Evolutionary conservation across 1,284 basidiomycete species (phyloP).

Genomic region (Sporisorium reilianum): DNA sequence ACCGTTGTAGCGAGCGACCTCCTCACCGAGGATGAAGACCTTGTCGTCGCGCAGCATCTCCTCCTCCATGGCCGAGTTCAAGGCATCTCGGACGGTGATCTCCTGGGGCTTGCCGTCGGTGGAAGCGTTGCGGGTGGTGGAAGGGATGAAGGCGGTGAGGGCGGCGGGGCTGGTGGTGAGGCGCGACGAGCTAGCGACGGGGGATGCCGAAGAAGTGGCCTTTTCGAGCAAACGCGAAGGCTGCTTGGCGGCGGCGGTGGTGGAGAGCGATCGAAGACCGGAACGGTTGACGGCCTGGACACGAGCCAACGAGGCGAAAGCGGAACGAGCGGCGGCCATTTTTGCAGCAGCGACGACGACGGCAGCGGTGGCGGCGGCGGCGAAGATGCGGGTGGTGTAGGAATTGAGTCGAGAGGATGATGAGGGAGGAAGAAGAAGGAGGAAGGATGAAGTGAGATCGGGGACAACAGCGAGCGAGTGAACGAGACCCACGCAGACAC

Average conservation of each 20-base stretch:
- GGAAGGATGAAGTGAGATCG: conserved; percentile 5
- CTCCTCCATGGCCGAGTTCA: conserved; percentile 99
- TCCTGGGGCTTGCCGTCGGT: conserved; percentile 70
- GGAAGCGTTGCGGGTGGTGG: conserved; percentile 53
- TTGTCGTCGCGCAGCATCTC: conserved; percentile 97
- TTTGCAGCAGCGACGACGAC: conserved; percentile 14
- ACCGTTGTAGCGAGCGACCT: conserved; percentile 98
- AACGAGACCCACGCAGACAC: conserved; percentile 1
- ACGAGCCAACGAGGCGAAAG: conserved; percentile 51
- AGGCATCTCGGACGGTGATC: conserved; percentile 98
- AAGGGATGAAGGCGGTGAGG: conserved; percentile 50
- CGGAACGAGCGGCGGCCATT: conserved; percentile 49
- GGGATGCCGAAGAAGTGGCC: conserved; percentile 14
- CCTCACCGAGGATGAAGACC: conserved; percentile 96
- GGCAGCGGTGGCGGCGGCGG: conserved; percentile 4
- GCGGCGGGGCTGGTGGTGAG: conserved; percentile 51
- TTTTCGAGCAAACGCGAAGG: conserved; percentile 45
- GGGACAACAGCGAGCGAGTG: neutral
- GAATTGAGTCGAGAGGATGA: conserved; percentile 1
- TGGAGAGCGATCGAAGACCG: conserved; percentile 39
- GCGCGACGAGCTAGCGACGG: conserved; percentile 47
- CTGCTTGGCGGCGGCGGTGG: conserved; percentile 43
- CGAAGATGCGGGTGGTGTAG: neutral
- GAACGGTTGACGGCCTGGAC: conserved; percentile 34
- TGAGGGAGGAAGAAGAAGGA: conserved; percentile 8